Base-by-base conservation (phyloP, 768 basidiomycete species). In the Scleroderma citrinum region DNA sequence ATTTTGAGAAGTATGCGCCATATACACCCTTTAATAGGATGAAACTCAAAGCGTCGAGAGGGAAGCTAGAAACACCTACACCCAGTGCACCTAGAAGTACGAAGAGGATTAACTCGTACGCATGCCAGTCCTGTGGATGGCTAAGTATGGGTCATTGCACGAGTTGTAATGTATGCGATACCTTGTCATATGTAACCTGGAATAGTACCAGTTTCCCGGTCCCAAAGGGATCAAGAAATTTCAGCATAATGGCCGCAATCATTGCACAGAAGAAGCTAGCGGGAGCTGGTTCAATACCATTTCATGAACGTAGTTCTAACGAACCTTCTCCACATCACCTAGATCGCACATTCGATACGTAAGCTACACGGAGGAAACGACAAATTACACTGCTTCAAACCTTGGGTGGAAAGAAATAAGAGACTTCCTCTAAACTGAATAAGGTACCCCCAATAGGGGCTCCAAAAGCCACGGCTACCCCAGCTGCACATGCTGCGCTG, bases 351-450 rank as follows among this genome's bases (percentile, higher is more conserved):
- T 12, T 48, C 11, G 19, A 40, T 31, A 10, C 19, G 32, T 46
- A 50, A 50, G 43, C 31, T 14, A 48, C 36, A 40, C 7, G 19
- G 42, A n/a, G 6, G 11, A 11, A 21, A 7, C 10, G 6, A 37
- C 2, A 3, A 32, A 43, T 40, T 11, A 32, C 34, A 47, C 31
- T 20, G 5, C 50, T 56, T 21, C 57, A 4, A 49, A 83, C 87
- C 74, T 96, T 96, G 0, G 94, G 87, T 12, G 95, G 96, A 65
- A 97, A 98, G 69, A 90, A 98, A 64, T 95, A 95, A 4, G 87
- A 90, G 6, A 95, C 93, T 65, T 98, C 95, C 67, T 98, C 95
- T 56, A 97, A 69, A 55, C 91, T 91, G 66, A 95, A 95, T 45
- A 95, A 64, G 1, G 90, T 92, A 12, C 92, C 92, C 20, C 92